Evolutionary conservation across 176 grass and related monocot genomes (phyloP), one percentile per base, ranked within the genome.

Genomic region (Tuctoria greenei): DNA sequence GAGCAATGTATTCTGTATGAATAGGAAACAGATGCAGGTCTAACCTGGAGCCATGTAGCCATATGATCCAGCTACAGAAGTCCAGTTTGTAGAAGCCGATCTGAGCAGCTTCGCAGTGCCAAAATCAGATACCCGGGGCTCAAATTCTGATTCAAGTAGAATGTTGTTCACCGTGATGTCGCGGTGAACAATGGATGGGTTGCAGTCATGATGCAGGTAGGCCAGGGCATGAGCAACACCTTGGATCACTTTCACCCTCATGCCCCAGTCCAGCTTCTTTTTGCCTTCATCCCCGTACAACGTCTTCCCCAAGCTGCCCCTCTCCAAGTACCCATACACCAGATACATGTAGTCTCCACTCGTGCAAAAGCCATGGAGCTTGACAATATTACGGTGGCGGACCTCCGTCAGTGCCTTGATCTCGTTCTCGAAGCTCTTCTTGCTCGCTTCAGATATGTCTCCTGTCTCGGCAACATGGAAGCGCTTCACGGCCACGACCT

Each of bases 41-140:
- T 62, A 57, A 85, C 93, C 93, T 90, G 93, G 93, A 83, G 93
- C 90, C 90, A 97, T 97, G 26, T 97, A 97, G 40, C 93, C 93
- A 63, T 90, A 93, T 6, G 93, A 86, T 81, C 93, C 93, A 27
- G 90, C 93, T 39, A 97, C 76, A 39, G 90, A 90, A 46, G 85
- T 97, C 93, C 90, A 97, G 75, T 85, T 93, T 14, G 93, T 83
- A 0, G 93, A 93, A 58, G 54, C 85, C 34, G 79, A 75, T 0
- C 79, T 64, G 4, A 93, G 82, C 39, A 93, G 60, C 69, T 90
- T 97, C 0, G 93, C 93, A 0, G 85, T 93, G 51, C 90, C 93
- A 80, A 97, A 97, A 79, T 93, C 93, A 47, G 88, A 97, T 63
- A 97, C 28, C 14, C 88, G 82, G 0, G 93, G 87, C 83, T 93